Evolutionary conservation across 2,329 filamentous ascomycete genomes (phyloP).

Genomic region (Shiraia sp.): DNA sequence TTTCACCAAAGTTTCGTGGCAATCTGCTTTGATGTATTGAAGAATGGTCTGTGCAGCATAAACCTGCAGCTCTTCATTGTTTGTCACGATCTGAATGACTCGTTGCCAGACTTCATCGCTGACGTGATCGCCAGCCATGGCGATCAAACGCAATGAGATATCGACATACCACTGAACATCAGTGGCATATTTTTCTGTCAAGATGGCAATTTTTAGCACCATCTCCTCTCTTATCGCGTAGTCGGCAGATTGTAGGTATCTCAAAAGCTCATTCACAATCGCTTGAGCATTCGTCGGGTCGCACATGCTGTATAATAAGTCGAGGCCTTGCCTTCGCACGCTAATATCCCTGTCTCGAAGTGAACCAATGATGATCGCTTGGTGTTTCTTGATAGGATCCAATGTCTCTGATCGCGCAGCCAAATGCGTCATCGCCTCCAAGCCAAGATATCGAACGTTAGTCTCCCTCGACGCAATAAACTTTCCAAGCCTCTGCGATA

Average conservation of each 20-base stretch:
- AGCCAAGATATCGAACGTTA: constrained; percentile 91
- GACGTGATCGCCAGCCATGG: constrained; percentile 96
- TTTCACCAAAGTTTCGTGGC: constrained; percentile 96
- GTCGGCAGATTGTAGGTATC: constrained; percentile 94
- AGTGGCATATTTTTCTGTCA: constrained; percentile 97
- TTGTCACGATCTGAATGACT: constrained; percentile 97
- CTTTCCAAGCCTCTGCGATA: constrained; percentile 85
- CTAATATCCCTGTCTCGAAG: constrained; percentile 96
- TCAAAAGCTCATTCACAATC: constrained; percentile 90
- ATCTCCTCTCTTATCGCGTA: constrained; percentile 99
- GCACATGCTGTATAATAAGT: constrained; percentile 99
- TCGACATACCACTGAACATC: constrained; percentile 99
- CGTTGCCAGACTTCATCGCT: constrained; percentile 99
- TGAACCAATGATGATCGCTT: constrained; percentile 92
- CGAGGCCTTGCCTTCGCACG: constrained; percentile 91
- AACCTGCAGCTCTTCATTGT: constrained; percentile 96
- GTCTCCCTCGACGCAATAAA: constrained; percentile 98
- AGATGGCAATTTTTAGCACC: constrained; percentile 97
- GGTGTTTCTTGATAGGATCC: constrained; percentile 97
- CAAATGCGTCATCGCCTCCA: constrained; percentile 98
- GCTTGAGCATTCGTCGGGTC: constrained; percentile 91
- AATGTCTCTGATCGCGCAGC: constrained; percentile 91
- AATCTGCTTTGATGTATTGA: constrained; percentile 91
- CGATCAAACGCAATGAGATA: constrained; percentile 89
- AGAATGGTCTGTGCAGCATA: constrained; percentile 94